Evolutionary conservation across 805 yeast species (phyloP).

Genomic region (Kluyveromyces aestuarii): DNA sequence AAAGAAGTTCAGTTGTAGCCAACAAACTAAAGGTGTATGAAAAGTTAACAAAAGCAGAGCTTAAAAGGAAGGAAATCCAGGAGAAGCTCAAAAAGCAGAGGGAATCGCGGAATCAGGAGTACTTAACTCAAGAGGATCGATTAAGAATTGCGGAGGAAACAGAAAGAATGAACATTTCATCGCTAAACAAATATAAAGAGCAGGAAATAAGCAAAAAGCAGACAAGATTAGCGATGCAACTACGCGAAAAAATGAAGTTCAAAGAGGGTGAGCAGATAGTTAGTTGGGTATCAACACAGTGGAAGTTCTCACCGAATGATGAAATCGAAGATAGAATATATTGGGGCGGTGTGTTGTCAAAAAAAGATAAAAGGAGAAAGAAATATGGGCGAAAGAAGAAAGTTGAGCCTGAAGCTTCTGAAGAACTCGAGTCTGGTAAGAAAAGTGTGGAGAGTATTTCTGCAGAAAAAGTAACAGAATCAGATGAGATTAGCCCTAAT

Average conservation of each 20-base stretch:
- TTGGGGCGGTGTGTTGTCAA: conserved; percentile 31
- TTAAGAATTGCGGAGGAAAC: conserved; percentile 78
- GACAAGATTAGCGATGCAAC: conserved; percentile 62
- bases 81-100: conserved; percentile 39
- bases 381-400: conserved; percentile 35
- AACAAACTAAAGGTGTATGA: conserved; percentile 71
- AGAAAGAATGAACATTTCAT: conserved; percentile 63
- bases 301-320: conserved; percentile 50
- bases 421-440: conserved; percentile 20
- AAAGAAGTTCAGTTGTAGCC: conserved; percentile 68
- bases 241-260: conserved; percentile 54
- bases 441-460: conserved; percentile 17
- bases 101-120: conserved; percentile 33
- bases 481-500: not conserved
- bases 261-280: conserved; percentile 33
- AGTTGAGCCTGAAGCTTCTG: conserved; percentile 25
- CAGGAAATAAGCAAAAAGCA: conserved; percentile 77
- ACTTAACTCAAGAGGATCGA: conserved; percentile 35
- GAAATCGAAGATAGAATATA: conserved; percentile 45
- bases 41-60: conserved; percentile 60
- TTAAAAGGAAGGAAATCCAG: conserved; percentile 38
- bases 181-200: conserved; percentile 70
- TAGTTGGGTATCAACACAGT: conserved; percentile 13
- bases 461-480: not conserved
- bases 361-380: conserved; percentile 37